Conservation (phyloP, 768 basidiomycete species). For the Sarcodon sp. region DNA sequence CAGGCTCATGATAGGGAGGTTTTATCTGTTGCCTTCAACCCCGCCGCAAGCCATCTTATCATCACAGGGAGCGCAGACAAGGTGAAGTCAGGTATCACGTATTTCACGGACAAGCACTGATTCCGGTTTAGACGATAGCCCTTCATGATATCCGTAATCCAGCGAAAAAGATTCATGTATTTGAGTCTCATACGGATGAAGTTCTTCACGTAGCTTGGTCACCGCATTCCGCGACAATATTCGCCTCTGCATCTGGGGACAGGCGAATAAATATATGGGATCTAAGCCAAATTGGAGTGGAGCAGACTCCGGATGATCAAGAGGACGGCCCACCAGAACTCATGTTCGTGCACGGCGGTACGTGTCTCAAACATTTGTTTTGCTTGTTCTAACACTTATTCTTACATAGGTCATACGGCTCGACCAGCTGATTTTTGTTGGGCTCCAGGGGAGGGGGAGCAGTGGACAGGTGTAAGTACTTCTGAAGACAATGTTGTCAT, state of each 20-base stretch:
- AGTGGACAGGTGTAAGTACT: constrained; percentile 78
- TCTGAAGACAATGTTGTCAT: constrained; percentile 96
- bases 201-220: constrained; percentile 94
- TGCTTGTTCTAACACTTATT: constrained; percentile 1
- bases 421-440: constrained; percentile 92
- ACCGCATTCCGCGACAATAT: constrained; percentile 82
- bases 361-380: constrained; percentile 9
- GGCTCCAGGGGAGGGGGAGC: constrained; percentile 74
- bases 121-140: constrained; percentile 51
- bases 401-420: constrained; percentile 61
- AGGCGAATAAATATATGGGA: constrained; percentile 95
- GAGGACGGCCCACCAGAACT: constrained; percentile 98
- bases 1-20: constrained; percentile 90
- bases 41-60: constrained; percentile 63
- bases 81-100: constrained; percentile 25
- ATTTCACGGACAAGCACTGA: background rate
- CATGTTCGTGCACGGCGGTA: constrained; percentile 91
- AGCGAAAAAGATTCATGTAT: constrained; percentile 73
- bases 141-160: constrained; percentile 78
- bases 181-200: constrained; percentile 90
- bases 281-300: constrained; percentile 77
- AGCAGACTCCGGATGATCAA: constrained; percentile 96
- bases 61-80: constrained; percentile 93
- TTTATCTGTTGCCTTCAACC: constrained; percentile 83
- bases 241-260: constrained; percentile 91